A percentile compares a stretch with the other conserved stretches of the same genome.
Conservation (phyloP, 2,329 filamentous ascomycete species). For the Ophiocordyceps camponoti-floridani region DNA sequence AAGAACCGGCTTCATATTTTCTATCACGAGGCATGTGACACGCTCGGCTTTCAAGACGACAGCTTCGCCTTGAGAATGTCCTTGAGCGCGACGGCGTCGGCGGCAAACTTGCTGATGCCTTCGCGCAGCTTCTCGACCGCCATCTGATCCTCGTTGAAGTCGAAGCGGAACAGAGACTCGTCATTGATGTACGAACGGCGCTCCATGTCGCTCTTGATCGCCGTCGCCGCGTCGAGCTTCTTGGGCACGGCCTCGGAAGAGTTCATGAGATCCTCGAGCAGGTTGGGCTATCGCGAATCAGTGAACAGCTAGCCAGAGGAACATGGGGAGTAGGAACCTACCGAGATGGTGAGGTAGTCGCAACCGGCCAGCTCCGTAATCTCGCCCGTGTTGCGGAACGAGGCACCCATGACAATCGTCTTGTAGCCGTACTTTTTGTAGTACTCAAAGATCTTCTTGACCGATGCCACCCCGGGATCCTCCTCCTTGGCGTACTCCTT, state of each 20-base stretch:
- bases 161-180: conserved; percentile 87
- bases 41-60: conserved; percentile 5
- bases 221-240: conserved; percentile 67
- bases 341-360: conserved; percentile 96
- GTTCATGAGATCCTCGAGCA: conserved; percentile 88
- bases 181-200: conserved; percentile 84
- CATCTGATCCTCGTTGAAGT: conserved; percentile 99
- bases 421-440: conserved; percentile 99
- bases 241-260: conserved; percentile 65
- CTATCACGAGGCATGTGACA: background rate
- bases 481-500: conserved; percentile 80
- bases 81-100: conserved; percentile 89
- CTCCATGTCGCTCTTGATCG: conserved; percentile 53
- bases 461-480: conserved; percentile 91
- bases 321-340: conserved; percentile 25
- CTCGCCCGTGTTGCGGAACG: conserved; percentile 90
- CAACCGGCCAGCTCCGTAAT: conserved; percentile 97
- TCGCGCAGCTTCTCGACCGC: conserved; percentile 97
- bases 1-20: too few relatives aligned
- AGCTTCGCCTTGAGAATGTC: conserved; percentile 81
- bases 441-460: conserved; percentile 96
- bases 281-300: conserved; percentile 44
- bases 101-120: conserved; percentile 98
- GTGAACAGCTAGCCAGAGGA: conserved; percentile 5
- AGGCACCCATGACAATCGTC: conserved; percentile 98